phyloP scores from a whole-genome alignment of 805 yeast species.

The Suhomyces prunicola region DNA sequence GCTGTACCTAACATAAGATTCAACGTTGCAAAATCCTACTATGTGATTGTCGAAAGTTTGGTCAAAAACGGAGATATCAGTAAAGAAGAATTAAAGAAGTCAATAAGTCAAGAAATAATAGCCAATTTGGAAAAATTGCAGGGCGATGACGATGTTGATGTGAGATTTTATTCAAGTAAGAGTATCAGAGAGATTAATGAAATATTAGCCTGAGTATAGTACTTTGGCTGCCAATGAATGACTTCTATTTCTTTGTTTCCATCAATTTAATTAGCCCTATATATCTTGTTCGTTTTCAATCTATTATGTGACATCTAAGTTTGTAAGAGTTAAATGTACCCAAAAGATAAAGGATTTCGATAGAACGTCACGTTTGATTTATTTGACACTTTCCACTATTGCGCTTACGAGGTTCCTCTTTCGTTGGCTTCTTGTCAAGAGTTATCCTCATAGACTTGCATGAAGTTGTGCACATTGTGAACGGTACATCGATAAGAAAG shows the following conservation, averaged over 20 bases:
- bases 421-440: no score
- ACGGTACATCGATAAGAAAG: no score
- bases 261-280: not conserved
- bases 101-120: conserved; percentile 45
- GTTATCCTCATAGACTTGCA: no score
- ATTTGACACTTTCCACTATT: no score
- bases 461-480: no score
- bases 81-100: conserved; percentile 21
- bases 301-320: not conserved
- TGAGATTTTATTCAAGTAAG: conserved; percentile 75
- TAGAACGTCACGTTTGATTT: no score
- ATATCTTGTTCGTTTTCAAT: not conserved
- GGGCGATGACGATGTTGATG: conserved; percentile 82
- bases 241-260: not conserved
- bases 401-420: not conserved
- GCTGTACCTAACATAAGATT: conserved; percentile 93
- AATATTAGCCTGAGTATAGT: conserved; percentile 7
- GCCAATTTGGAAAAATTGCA: conserved; percentile 64
- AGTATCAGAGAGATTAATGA: conserved; percentile 42
- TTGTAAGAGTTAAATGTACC: not conserved
- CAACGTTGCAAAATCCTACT: conserved; percentile 86
- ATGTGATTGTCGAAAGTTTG: conserved; percentile 56
- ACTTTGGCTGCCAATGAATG: not conserved
- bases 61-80: conserved; percentile 13
- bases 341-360: no score